A percentile compares a stretch with the other conserved stretches of the same genome.
These are phyloP conservation scores for Fomitopsis palustris DNA, from an alignment of 1,284 basidiomycete species.

Conservation along the genomic window DNA sequence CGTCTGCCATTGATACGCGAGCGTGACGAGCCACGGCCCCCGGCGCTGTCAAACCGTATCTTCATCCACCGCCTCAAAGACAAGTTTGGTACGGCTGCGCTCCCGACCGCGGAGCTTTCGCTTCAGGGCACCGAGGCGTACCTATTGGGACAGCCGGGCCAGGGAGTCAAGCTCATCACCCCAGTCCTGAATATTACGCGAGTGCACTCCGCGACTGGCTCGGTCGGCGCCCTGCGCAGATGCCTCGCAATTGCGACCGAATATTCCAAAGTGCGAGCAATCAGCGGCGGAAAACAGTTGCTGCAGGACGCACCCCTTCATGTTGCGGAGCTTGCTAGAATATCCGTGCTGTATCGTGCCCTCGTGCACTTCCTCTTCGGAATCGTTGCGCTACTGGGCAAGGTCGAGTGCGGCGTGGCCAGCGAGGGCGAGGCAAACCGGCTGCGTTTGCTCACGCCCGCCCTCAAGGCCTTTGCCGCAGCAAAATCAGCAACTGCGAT, in stretches of 20 bases:
- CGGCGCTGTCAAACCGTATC: constrained; percentile 64
- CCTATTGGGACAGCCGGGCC: constrained; percentile 57
- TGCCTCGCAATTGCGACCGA: constrained; percentile 61
- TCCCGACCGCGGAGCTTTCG: constrained; percentile 78
- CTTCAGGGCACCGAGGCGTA: constrained; percentile 61
- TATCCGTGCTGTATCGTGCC: constrained; percentile 61
- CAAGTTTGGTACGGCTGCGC: constrained; percentile 73
- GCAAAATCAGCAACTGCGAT: constrained; percentile 61
- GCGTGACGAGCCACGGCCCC: constrained; percentile 36
- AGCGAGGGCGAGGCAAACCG: constrained; percentile 45
- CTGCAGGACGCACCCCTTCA: constrained; percentile 59
- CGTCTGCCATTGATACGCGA: constrained; percentile 47
- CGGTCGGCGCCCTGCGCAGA: constrained; percentile 57
- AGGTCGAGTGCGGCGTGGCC: constrained; percentile 52
- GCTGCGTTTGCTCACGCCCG: constrained; percentile 67
- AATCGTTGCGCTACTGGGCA: constrained; percentile 57
- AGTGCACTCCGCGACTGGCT: constrained; percentile 61
- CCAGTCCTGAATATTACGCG: constrained; percentile 78
- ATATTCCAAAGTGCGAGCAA: constrained; percentile 55
- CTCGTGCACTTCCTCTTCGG: constrained; percentile 63
- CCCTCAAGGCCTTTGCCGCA: constrained; percentile 69
- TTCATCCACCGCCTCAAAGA: constrained; percentile 73
- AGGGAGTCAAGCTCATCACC: constrained; percentile 69
- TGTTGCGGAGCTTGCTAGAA: constrained; percentile 56
- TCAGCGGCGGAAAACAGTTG: constrained; percentile 46